Evolutionary conservation across 306 rosid genomes (phyloP), one percentile per base, ranked within the genome.

Genomic region (Sicyos baderoa): DNA sequence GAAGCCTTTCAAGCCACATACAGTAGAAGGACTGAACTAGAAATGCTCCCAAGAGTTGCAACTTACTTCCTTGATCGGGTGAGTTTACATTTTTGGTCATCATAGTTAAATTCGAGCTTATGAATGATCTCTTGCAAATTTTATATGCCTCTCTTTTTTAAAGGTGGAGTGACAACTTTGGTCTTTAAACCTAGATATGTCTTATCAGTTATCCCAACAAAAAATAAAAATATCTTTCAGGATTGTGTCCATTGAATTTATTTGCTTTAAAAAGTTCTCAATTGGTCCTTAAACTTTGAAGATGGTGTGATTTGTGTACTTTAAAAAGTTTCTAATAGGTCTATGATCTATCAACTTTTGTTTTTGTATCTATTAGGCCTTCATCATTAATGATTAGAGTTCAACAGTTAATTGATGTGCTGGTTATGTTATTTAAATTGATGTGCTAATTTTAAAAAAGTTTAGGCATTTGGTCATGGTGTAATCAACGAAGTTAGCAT

Each of bases 1-100:
- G 47, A 86, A 44, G 97, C 97, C 78, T 86, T 88, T 76, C 87
- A 83, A 69, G 93, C 89, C 54, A 79, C 95, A 29, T 88, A 91
- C 71, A 77, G 64, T 7, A 74, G 93, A 70, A 85, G 85, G 75
- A 71, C 88, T 74, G 95, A 91, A 75, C 56, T 91, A 55, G 78
- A 84, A 85, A 71, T 73, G 84, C 86, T 91, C 54, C 92, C 97
- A 16, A 79, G 77, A 80, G 80, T 51, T 66, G 92, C 95, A 8
- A 56, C 85, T 52, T 88, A 86, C 76, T 91, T 88, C 75, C 85
- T 90, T 57, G 75, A 80, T 60, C 81, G 84, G 85, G 95, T 90
- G 60, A 79, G 91, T 76, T 72, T 11, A 69, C 37, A 27, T 78
- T 72, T 19, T 6, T 29, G 64, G 35, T 76, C 37, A 49, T 73